Percentiles rank a stretch among this genome's conserved stretches.
phyloP scores from a whole-genome alignment of 148 eudicot genomes.

The Rhododendron ferrugineum region DNA sequence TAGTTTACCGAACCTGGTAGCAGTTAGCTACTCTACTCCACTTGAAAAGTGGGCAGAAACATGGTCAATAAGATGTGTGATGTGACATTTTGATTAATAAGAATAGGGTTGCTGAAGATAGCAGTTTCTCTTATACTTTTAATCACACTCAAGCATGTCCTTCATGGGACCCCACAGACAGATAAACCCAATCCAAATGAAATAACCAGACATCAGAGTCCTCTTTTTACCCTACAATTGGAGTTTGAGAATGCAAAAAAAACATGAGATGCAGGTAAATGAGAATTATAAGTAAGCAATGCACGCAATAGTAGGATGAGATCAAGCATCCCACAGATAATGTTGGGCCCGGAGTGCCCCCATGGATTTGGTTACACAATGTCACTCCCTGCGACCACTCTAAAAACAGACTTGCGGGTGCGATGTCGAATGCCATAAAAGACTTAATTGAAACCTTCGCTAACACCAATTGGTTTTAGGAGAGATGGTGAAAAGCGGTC shows the following conservation, averaged over 20 bases:
- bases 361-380: too few species aligned
- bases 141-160: background rate
- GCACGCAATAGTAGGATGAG: background rate
- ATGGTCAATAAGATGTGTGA: background rate
- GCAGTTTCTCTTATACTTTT: background rate
- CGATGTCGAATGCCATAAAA: too few species aligned
- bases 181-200: background rate
- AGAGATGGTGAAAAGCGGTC: too few species aligned
- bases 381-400: too few species aligned
- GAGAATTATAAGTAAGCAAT: background rate
- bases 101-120: background rate
- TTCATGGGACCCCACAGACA: background rate
- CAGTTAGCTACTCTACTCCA: background rate
- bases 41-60: background rate
- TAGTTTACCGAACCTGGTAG: background rate
- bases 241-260: background rate
- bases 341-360: too few species aligned
- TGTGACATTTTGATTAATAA: background rate
- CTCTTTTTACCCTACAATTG: background rate
- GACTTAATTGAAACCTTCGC: too few species aligned
- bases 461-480: too few species aligned
- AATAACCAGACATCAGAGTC: background rate
- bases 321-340: background rate
- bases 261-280: background rate
- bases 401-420: too few species aligned